A percentile compares a stretch with the other conserved stretches of the same genome.
Conservation (phyloP, 768 basidiomycete species). For the Boletus rubroflammeus region DNA sequence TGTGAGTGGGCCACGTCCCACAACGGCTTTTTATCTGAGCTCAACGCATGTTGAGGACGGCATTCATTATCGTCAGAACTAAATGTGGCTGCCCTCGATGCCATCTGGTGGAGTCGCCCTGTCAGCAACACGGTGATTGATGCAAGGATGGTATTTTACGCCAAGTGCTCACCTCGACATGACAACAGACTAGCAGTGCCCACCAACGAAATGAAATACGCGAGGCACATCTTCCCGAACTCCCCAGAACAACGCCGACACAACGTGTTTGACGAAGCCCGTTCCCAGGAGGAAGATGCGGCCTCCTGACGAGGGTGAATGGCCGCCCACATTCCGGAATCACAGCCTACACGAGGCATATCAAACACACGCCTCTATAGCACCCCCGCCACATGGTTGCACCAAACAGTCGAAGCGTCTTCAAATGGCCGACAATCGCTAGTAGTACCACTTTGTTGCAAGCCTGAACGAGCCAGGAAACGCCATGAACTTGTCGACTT, state of each 20-base stretch:
- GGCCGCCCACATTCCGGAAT: background rate
- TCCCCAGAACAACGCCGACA: conserved; percentile 9
- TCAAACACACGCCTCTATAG: conserved; percentile 20
- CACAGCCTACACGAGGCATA: conserved; percentile 22
- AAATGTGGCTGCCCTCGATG: background rate
- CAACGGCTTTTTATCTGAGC: conserved; percentile 20
- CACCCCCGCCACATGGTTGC: conserved; percentile 27
- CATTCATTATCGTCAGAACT: background rate
- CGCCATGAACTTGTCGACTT: conserved; percentile 30
- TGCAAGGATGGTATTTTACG: conserved; percentile 1
- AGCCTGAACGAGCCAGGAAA: conserved; percentile 19
- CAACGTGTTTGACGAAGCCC: conserved; percentile 19
- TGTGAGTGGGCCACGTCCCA: background rate
- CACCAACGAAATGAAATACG: conserved; percentile 19
- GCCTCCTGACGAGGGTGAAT: background rate
- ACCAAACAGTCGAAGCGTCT: conserved; percentile 20
- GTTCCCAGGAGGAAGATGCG: conserved; percentile 17
- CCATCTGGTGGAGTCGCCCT: background rate
- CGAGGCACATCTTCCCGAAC: conserved; percentile 8
- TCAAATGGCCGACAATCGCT: conserved; percentile 25
- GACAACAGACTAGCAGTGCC: conserved; percentile 2
- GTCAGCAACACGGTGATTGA: conserved; percentile 19
- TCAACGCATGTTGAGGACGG: conserved; percentile 4
- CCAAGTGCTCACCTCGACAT: conserved; percentile 5
- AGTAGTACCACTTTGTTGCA: conserved; percentile 9